A percentile compares a stretch with the other conserved stretches of the same genome.
Conservation (phyloP, 495 filamentous ascomycete species). For the Annulohypoxylon maeteangense region DNA sequence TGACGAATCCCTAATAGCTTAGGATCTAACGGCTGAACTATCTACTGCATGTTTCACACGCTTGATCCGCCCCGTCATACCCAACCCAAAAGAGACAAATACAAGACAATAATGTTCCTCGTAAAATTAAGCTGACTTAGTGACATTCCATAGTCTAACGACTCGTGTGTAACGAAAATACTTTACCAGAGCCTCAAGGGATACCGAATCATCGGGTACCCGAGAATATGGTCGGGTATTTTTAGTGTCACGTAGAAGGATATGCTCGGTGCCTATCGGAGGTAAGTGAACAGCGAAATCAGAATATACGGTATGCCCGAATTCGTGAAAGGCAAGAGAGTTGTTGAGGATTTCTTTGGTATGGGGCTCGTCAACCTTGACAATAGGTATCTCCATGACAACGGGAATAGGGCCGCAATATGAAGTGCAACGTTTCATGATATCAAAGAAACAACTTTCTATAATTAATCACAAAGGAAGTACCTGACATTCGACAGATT, state of each 20-base stretch:
- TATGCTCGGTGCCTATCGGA: background rate
- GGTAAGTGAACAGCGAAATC: background rate
- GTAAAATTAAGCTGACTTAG: slow-evolving; percentile 9
- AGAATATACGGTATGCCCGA: background rate
- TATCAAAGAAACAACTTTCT: slow-evolving; percentile 1
- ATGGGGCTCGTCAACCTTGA: background rate
- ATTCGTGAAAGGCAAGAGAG: background rate
- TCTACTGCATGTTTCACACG: slow-evolving; percentile 32
- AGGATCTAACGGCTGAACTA: slow-evolving; percentile 22
- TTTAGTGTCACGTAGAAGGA: background rate
- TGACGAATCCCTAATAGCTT: slow-evolving; percentile 24
- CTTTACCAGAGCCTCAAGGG: background rate
- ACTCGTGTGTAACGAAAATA: background rate
- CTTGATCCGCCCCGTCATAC: slow-evolving; percentile 9
- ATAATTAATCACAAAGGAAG: slow-evolving; percentile 3
- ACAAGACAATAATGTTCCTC: background rate
- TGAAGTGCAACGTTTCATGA: background rate
- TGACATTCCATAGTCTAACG: slow-evolving; percentile 1
- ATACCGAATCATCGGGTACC: background rate
- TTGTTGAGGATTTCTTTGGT: background rate
- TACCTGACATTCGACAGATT: background rate
- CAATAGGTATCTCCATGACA: background rate
- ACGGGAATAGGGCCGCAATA: background rate
- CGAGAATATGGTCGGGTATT: background rate
- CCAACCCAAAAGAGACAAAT: background rate